A percentile compares a stretch with the other conserved stretches of the same genome.
phyloP scores from a whole-genome alignment of 139 green algal species.

The Tetradesmus lagerheimii region DNA sequence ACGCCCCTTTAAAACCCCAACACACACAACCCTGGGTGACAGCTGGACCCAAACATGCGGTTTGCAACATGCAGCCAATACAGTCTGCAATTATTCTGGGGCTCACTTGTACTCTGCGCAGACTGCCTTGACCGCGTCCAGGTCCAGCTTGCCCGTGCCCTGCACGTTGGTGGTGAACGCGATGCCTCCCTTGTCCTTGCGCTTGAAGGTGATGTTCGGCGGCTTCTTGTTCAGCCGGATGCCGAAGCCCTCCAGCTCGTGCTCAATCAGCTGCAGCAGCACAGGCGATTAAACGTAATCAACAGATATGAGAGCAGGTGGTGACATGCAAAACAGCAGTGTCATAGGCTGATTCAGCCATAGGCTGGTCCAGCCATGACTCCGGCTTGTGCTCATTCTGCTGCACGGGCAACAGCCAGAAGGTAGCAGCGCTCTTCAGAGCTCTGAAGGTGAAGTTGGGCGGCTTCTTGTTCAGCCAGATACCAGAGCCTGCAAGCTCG shows the following conservation, averaged over 20 bases:
- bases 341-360: background rate
- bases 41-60: too few relatives aligned
- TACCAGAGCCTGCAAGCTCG: conserved; percentile 85
- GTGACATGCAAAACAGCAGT: background rate
- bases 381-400: too few relatives aligned
- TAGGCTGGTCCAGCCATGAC: too few relatives aligned
- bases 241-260: conserved; percentile 84
- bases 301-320: background rate
- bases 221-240: conserved; percentile 98
- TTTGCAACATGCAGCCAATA: too few relatives aligned
- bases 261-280: conserved; percentile 64
- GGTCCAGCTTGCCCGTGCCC: conserved; percentile 79
- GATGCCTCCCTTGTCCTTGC: conserved; percentile 97
- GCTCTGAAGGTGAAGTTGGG: conserved; percentile 89
- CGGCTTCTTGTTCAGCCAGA: conserved; percentile 96
- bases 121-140: conserved; percentile 92
- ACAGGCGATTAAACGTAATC: background rate
- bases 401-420: too few relatives aligned
- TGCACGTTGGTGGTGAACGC: conserved; percentile 58
- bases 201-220: conserved; percentile 92
- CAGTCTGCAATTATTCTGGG: too few relatives aligned
- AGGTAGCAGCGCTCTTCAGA: too few relatives aligned
- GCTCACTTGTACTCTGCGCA: conserved; percentile 77
- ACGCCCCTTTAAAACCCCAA: too few relatives aligned
- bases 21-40: too few relatives aligned